Evolutionary conservation across 805 yeast genomes (phyloP), one percentile per base, ranked within the genome.

Genomic region (Wickerhamiella cacticola): DNA sequence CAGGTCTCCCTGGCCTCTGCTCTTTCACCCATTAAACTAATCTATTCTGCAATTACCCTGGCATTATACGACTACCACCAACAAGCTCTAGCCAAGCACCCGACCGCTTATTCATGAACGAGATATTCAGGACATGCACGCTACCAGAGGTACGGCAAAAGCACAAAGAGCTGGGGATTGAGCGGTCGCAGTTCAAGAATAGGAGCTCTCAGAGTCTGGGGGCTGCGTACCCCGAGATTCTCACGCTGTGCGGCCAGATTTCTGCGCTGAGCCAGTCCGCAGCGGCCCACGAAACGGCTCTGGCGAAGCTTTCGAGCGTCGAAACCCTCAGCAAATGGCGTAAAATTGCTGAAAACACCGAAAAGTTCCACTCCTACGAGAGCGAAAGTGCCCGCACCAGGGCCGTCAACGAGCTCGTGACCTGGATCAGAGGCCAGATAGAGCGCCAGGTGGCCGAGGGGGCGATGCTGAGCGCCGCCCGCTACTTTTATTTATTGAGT

Each of bases 201-300:
- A 22, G 31, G 16, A 13, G 29, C 3, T 26, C 26, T 15, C 18
- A 15, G 16, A 12, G 5, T 2, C 18, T 42, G 36, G 45, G 45
- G 9, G 45, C 45, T 7, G 36, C 45, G 22, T 28, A 42, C 15
- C 45, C 45, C 15, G 45, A 42, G 45, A 42, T 42, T 21, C 28
- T 42, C 6, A n/a, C n/a, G 9, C 24, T 42, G 8, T 42, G 45
- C 10, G 25, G 15, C 15, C 35, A 18, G 12, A 42, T 42, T 15
- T 16, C 16, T 4, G 18, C 15, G 34, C 28, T 42, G 19, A 8
- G 28, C 4, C n/a, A 22, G 8, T 18, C 45, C 18, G 45, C 33
- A 19, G n/a, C 16, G 7, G 36, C 12, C 12, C 29, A 29, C 21
- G 38, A 42, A 15, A 2, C 16, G 5, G 21, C 28, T 2, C 24